Base-by-base conservation (phyloP, 2,329 filamentous ascomycete genomes). In the Chrysoporthe austroafricana region DNA sequence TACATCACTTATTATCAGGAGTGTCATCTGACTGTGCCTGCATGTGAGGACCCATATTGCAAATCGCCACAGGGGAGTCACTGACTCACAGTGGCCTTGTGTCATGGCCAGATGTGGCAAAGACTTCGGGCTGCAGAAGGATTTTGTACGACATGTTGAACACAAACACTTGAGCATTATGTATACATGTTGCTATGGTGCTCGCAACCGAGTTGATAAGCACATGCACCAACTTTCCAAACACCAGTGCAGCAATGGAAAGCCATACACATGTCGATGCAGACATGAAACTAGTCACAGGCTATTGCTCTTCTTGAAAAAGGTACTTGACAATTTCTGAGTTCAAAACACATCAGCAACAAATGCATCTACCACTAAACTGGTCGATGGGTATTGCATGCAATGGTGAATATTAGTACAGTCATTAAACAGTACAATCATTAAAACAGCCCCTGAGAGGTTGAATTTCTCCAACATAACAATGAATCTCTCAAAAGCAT, bases 241-340 rank as follows among this genome's bases (percentile, higher is more conserved):
- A 7, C 42, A 16, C 6, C 13, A 8, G 7, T 66, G 63, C 13
- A 66, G 5, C 8, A 18, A n/a, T 32, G 46, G 36, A 8, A 6
- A 2, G 8, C 16, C 21, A n/a, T 66, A 61, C 36, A 56, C 14
- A 9, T 66, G 63, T 61, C 63, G 48, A 14, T 66, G 63, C 42
- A 46, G 63, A 39, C 16, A 32, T 21, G 32, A 1, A 7, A 66
- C 63, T 46, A 66, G 63, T 44, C 56, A 54, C 32, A 36, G 7
- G 26, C 26, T 26, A 26, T 26, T 26, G 26, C 26, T 26, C 26
- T 2, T 26, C 26, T 26, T 26, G 26, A 26, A 26, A 26, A 26
- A 26, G 26, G 26, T 26, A 26, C 26, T 26, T 26, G 26, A 26
- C 26, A 26, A 26, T 26, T 26, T 26, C 26, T 26, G 26, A 26